These are phyloP conservation scores for Mentha longifolia DNA, from an alignment of 257 asterid genomes.

Conservation along the genomic window DNA sequence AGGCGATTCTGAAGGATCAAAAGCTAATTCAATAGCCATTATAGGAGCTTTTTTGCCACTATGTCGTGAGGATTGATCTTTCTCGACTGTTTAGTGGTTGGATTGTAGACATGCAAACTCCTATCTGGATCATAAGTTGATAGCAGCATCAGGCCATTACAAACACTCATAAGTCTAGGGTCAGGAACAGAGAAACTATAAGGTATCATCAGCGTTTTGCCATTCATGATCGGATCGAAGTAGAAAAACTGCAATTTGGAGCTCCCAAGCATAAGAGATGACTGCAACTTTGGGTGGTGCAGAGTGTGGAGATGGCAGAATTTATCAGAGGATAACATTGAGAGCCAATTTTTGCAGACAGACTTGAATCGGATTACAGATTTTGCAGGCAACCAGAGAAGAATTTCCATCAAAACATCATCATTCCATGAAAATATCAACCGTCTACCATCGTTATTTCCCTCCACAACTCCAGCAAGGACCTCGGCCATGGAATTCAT, in stretches of 20 bases:
- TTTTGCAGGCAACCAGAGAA: slow-evolving; percentile 21
- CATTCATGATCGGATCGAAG: slow-evolving; percentile 5
- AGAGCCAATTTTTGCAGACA: slow-evolving; percentile 27
- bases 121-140: not conserved
- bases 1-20: slow-evolving; percentile 26
- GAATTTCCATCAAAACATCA: not conserved
- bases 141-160: slow-evolving; percentile 31
- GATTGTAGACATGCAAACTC: slow-evolving; percentile 33
- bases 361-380: slow-evolving; percentile 19
- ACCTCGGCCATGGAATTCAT: not conserved
- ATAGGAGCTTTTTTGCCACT: no score
- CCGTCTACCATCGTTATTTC: not conserved
- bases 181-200: not conserved
- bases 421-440: no score
- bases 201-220: not conserved
- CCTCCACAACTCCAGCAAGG: not conserved
- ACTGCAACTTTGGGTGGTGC: slow-evolving; percentile 5
- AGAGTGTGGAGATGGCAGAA: slow-evolving; percentile 31
- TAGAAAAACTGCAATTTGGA: slow-evolving; percentile 16
- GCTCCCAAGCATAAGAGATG: not conserved
- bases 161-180: slow-evolving; percentile 23
- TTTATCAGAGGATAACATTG: slow-evolving; percentile 12
- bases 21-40: not conserved
- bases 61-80: not conserved
- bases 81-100: slow-evolving; percentile 33